Percentiles rank a stretch among this genome's conserved stretches.
These are phyloP conservation scores for Mycogone perniciosa DNA, from an alignment of 2,329 filamentous ascomycete genomes.

Conservation along the genomic window DNA sequence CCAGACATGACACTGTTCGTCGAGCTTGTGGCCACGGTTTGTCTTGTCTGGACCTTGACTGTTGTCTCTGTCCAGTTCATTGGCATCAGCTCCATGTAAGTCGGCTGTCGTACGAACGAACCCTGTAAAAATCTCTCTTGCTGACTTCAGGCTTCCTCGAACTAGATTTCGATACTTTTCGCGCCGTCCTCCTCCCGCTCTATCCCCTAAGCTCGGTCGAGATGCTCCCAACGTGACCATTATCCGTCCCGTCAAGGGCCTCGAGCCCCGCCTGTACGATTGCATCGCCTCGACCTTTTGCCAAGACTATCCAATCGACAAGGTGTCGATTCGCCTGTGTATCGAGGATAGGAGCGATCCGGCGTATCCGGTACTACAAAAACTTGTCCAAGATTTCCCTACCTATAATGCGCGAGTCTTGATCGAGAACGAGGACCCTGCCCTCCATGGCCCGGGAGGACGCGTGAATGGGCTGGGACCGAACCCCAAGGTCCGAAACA, in stretches of 20 bases:
- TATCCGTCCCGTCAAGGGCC: constrained; percentile 86
- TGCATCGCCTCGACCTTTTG: constrained; percentile 82
- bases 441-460: constrained; percentile 50
- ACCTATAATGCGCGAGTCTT: constrained; percentile 64
- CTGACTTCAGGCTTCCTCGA: constrained; percentile 9
- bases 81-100: constrained; percentile 52
- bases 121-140: not conserved
- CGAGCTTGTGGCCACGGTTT: constrained; percentile 39
- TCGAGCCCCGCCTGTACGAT: constrained; percentile 85
- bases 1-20: constrained; percentile 24
- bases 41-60: constrained; percentile 46
- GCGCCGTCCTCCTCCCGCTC: constrained; percentile 38
- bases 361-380: constrained; percentile 66
- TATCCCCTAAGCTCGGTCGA: constrained; percentile 44
- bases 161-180: constrained; percentile 49
- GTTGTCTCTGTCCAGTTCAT: constrained; percentile 50
- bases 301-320: constrained; percentile 72
- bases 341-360: constrained; percentile 69
- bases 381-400: constrained; percentile 67
- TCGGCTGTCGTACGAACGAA: not conserved
- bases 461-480: constrained; percentile 64
- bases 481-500: constrained; percentile 97
- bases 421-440: constrained; percentile 75
- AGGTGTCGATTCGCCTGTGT: constrained; percentile 76
- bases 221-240: constrained; percentile 76